These are phyloP conservation scores for Ceratocystis cacaofunesta DNA, from an alignment of 2,329 filamentous ascomycete genomes.

Conservation along the genomic window DNA sequence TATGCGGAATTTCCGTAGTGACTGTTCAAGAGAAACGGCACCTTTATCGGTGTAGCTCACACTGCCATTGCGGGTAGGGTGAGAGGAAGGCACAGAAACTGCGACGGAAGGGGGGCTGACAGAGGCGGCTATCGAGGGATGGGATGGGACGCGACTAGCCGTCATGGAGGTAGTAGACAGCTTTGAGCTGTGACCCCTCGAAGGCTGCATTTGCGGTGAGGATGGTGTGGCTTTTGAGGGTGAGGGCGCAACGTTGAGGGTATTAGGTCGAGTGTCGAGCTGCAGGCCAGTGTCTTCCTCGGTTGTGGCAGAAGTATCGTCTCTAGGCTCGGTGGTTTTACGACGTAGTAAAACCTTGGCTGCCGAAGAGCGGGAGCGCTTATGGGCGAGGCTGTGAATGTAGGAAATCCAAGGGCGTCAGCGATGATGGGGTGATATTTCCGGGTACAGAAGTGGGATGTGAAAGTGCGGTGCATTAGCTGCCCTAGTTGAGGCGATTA, in stretches of 20 bases:
- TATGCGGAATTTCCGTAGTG: constrained; percentile 82
- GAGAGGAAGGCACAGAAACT: constrained; percentile 17
- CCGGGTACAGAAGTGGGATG: not conserved
- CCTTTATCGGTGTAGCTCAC: constrained; percentile 28
- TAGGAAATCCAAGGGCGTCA: constrained; percentile 8
- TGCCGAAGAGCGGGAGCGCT: constrained; percentile 15
- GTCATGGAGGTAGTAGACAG: constrained; percentile 31
- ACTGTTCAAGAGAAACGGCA: constrained; percentile 62
- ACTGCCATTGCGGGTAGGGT: constrained; percentile 17
- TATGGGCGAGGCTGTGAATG: constrained; percentile 8
- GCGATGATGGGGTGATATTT: not conserved
- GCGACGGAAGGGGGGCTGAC: constrained; percentile 24
- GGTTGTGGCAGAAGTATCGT: constrained; percentile 3
- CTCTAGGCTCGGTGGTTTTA: constrained; percentile 8
- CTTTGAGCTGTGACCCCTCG: constrained; percentile 32
- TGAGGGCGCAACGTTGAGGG: constrained; percentile 9
- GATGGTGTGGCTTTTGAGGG: constrained; percentile 3
- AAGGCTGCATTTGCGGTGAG: constrained; percentile 14
- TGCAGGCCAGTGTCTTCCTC: constrained; percentile 8
- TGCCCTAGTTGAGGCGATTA: not conserved
- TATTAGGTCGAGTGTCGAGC: constrained; percentile 10
- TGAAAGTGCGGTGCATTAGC: not conserved
- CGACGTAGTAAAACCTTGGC: constrained; percentile 15
- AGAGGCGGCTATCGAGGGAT: constrained; percentile 22
- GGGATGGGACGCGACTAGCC: constrained; percentile 30